Conservation (phyloP, 2,329 filamentous ascomycete genomes). For the Ceratocystis lukuohia region DNA sequence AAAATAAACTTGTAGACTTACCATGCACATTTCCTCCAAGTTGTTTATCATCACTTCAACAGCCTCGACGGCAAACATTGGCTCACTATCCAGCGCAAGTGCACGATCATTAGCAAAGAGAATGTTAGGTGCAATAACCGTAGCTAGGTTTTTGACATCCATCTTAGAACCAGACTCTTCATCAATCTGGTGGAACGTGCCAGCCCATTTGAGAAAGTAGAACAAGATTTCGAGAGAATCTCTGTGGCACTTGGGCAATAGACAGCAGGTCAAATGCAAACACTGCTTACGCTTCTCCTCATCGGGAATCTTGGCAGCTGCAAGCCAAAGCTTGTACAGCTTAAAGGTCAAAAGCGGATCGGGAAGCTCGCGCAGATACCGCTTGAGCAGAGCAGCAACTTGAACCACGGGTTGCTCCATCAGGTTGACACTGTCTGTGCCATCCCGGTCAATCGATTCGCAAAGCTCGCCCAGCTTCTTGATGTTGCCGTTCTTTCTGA, state of each 20-base stretch:
- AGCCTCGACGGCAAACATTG: constrained; percentile 85
- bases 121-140: constrained; percentile 94
- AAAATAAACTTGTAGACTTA: constrained; percentile 36
- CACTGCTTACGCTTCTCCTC: constrained; percentile 70
- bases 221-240: constrained; percentile 93
- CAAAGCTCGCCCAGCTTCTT: constrained; percentile 78
- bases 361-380: constrained; percentile 85
- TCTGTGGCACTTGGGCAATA: constrained; percentile 81
- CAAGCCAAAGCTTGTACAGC: constrained; percentile 79
- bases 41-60: constrained; percentile 82
- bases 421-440: constrained; percentile 73
- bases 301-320: constrained; percentile 76
- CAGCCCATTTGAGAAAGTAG: constrained; percentile 92
- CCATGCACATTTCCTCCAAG: constrained; percentile 95
- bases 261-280: constrained; percentile 79
- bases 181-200: constrained; percentile 92
- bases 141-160: constrained; percentile 95
- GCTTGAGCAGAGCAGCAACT: constrained; percentile 83
- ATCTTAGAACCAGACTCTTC: constrained; percentile 97
- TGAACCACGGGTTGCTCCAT: constrained; percentile 85
- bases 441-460: constrained; percentile 73
- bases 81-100: constrained; percentile 64
- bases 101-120: constrained; percentile 58
- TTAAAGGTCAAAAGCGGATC: constrained; percentile 93
- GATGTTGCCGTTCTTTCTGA: constrained; percentile 98